Conservation (phyloP, 305 asterid species). For the Solanum aculeatissimum region DNA sequence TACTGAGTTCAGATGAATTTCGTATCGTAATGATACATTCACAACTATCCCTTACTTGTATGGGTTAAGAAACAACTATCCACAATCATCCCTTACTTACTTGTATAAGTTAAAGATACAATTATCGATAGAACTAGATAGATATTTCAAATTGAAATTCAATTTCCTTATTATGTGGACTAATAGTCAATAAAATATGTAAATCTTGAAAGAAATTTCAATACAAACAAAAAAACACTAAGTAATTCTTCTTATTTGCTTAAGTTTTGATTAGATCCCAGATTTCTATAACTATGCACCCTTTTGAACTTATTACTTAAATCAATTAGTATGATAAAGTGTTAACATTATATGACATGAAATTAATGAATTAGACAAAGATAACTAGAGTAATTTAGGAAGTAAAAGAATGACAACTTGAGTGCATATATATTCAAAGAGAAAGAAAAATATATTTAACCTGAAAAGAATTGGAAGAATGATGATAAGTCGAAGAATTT, state of each 20-base stretch:
- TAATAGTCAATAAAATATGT: background rate
- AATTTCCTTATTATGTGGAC: background rate
- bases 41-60: background rate
- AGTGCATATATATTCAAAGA: background rate
- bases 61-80: background rate
- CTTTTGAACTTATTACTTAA: background rate
- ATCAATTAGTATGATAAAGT: background rate
- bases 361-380: background rate
- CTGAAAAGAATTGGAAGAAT: constrained; percentile 36
- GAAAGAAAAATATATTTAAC: constrained; percentile 1
- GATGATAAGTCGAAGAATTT: constrained; percentile 16
- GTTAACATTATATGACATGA: background rate
- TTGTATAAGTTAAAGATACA: background rate
- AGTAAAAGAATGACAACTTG: background rate
- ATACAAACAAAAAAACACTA: background rate
- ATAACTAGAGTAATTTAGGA: background rate
- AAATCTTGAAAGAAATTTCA: background rate
- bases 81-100: too few species aligned
- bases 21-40: too few species aligned
- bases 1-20: background rate
- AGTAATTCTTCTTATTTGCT: background rate
- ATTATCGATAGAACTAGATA: background rate
- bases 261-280: background rate
- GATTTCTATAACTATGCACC: background rate
- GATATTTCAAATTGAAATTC: background rate